These are phyloP conservation scores for Agastache rugosa DNA, from an alignment of 257 asterid genomes.

Conservation along the genomic window DNA sequence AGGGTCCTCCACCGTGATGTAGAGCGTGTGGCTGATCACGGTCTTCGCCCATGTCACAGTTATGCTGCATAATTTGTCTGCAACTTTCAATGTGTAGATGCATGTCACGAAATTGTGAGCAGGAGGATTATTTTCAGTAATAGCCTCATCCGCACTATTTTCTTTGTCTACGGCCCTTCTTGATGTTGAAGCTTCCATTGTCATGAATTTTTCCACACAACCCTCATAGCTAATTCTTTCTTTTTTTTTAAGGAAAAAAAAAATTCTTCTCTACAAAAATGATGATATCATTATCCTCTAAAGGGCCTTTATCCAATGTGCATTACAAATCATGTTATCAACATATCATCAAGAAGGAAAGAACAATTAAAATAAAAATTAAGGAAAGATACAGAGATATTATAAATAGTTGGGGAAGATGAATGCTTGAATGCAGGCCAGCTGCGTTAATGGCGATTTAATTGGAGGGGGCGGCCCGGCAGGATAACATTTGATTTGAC, in stretches of 20 bases:
- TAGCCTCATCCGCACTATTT: slow-evolving; percentile 21
- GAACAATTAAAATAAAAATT: neutral
- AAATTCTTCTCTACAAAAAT: neutral
- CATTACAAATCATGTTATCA: too few species aligned
- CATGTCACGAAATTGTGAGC: slow-evolving; percentile 67
- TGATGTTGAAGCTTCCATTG: slow-evolving; percentile 22
- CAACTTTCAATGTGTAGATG: slow-evolving; percentile 57
- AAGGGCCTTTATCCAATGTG: too few species aligned
- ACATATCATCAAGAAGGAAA: neutral
- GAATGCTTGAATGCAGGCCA: neutral
- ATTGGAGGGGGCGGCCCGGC: neutral
- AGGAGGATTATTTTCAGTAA: slow-evolving; percentile 24
- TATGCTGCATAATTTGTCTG: slow-evolving; percentile 43
- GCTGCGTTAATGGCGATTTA: neutral
- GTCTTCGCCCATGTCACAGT: slow-evolving; percentile 77
- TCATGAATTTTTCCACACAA: neutral
- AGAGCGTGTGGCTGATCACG: slow-evolving; percentile 63
- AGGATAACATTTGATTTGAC: neutral
- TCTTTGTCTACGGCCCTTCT: neutral
- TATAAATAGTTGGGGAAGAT: neutral
- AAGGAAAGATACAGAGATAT: neutral
- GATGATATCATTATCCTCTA: neutral
- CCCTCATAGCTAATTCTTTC: too few species aligned
- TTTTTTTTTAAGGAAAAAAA: too few species aligned
- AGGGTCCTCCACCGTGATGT: slow-evolving; percentile 59